Conservation (phyloP, 2,329 filamentous ascomycete species). For the Coniosporium tulheliwenetii region DNA sequence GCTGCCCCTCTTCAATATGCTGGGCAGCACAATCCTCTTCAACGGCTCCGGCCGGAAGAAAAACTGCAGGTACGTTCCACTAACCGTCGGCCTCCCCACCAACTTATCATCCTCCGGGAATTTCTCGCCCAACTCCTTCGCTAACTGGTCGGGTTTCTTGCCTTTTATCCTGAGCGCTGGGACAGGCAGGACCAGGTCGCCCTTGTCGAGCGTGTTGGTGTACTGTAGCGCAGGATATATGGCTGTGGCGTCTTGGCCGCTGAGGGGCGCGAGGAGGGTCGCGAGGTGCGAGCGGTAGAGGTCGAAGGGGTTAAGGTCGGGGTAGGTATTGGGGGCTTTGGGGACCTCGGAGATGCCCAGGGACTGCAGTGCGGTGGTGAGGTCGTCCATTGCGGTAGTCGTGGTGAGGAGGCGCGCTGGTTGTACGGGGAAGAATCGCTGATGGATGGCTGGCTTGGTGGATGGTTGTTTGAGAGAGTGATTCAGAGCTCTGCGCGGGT, state of each 20-base stretch:
- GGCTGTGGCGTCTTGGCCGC: slow-evolving; percentile 52
- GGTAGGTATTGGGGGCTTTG: slow-evolving; percentile 31
- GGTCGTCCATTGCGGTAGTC: slow-evolving; percentile 11
- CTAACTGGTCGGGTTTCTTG: slow-evolving; percentile 42
- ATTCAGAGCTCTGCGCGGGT: too few species aligned
- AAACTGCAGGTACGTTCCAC: slow-evolving; percentile 60
- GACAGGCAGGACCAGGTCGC: slow-evolving; percentile 63
- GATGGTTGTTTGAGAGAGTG: too few species aligned
- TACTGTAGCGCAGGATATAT: slow-evolving; percentile 65
- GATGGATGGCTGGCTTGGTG: too few species aligned
- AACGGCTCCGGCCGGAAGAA: slow-evolving; percentile 61
- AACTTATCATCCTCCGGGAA: slow-evolving; percentile 57
- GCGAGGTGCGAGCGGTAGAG: slow-evolving; percentile 67
- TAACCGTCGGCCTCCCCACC: slow-evolving; percentile 51
- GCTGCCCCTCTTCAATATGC: slow-evolving; percentile 45
- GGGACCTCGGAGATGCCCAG: slow-evolving; percentile 23
- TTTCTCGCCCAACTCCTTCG: slow-evolving; percentile 36
- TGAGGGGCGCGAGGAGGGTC: slow-evolving; percentile 49
- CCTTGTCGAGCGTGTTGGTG: slow-evolving; percentile 67
- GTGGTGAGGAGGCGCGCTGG: too few species aligned
- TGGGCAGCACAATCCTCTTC: slow-evolving; percentile 49
- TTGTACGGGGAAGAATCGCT: too few species aligned
- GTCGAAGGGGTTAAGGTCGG: slow-evolving; percentile 60
- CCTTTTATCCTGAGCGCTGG: slow-evolving; percentile 64
- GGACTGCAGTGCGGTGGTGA: slow-evolving; percentile 18